Evolutionary conservation across 345 rosid species (phyloP).

Genomic region (Murraya koenigii): DNA sequence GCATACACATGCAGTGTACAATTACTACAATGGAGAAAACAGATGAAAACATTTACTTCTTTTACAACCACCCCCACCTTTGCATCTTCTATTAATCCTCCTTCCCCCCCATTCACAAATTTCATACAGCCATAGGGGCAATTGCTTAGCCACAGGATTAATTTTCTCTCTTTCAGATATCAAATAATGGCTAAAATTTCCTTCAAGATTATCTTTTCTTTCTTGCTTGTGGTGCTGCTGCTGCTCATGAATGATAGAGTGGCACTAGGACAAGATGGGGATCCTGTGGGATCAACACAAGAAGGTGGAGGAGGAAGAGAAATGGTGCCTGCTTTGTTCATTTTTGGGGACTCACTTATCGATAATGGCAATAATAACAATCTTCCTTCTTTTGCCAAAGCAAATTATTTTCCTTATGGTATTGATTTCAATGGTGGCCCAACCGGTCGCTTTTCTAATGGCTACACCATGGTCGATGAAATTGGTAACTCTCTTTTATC

Average conservation of each 20-base stretch:
- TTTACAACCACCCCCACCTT: conserved; percentile 26
- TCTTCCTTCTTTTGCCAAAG: conserved; percentile 85
- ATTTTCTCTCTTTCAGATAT: background rate
- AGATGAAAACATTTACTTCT: conserved; percentile 52
- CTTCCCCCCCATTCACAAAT: conserved; percentile 7
- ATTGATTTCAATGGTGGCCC: conserved; percentile 94
- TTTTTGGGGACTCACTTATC: conserved; percentile 92
- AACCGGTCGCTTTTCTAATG: conserved; percentile 97
- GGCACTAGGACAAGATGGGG: conserved; percentile 14
- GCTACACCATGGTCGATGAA: conserved; percentile 89
- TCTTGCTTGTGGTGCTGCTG: background rate
- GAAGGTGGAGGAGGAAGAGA: conserved; percentile 33
- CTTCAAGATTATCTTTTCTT: background rate
- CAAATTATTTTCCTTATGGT: conserved; percentile 92
- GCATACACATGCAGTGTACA: background rate
- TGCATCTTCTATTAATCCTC: conserved; percentile 3
- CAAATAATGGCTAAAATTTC: background rate
- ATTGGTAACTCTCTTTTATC: conserved; percentile 42
- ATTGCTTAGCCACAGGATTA: too few relatives aligned
- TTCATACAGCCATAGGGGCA: background rate
- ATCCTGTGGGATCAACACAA: conserved; percentile 12
- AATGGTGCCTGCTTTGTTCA: conserved; percentile 83
- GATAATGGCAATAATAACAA: conserved; percentile 93
- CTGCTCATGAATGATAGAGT: conserved; percentile 12
- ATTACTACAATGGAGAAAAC: conserved; percentile 39